phyloP scores from a whole-genome alignment of 768 basidiomycete genomes.

The Trametes gibbosa region DNA sequence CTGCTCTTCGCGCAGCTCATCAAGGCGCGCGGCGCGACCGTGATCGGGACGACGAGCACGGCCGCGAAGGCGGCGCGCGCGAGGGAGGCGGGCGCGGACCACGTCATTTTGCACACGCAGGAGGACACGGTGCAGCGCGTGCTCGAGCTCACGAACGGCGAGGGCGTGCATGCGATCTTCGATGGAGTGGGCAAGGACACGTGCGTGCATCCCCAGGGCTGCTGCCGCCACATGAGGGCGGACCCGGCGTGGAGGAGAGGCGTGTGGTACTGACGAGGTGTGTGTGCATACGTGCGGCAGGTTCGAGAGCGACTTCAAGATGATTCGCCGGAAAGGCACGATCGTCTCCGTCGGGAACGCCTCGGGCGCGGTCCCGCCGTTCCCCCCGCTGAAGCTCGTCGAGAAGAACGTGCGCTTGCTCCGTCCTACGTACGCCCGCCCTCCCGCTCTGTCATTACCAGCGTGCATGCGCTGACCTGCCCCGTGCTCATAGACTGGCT shows the following conservation, averaged over 20 bases:
- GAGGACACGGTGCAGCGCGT: slow-evolving; percentile 75
- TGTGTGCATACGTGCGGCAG: slow-evolving; percentile 33
- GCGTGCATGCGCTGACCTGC: background rate
- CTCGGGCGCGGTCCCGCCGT: slow-evolving; percentile 77
- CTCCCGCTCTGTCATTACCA: background rate
- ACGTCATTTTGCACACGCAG: slow-evolving; percentile 76
- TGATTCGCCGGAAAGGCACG: slow-evolving; percentile 84
- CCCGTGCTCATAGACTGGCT: slow-evolving; percentile 44
- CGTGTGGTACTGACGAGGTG: background rate
- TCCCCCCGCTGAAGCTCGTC: slow-evolving; percentile 67
- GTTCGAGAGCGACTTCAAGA: slow-evolving; percentile 76
- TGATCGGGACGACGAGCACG: slow-evolving; percentile 93
- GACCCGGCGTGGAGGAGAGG: too few relatives aligned
- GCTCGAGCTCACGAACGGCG: slow-evolving; percentile 70
- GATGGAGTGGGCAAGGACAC: slow-evolving; percentile 97
- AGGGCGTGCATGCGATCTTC: slow-evolving; percentile 81
- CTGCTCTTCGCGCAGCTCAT: slow-evolving; percentile 64
- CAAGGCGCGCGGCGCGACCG: slow-evolving; percentile 71
- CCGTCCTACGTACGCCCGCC: slow-evolving; percentile 58
- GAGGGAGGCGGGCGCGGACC: slow-evolving; percentile 72
- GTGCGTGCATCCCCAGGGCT: slow-evolving; percentile 43
- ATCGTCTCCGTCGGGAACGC: slow-evolving; percentile 91
- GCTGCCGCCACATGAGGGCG: too few relatives aligned
- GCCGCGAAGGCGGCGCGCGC: slow-evolving; percentile 78
- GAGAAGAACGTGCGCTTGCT: slow-evolving; percentile 80